Evolutionary conservation across 176 grass and related monocot species (phyloP).

Genomic region (Oryza australiensis): DNA sequence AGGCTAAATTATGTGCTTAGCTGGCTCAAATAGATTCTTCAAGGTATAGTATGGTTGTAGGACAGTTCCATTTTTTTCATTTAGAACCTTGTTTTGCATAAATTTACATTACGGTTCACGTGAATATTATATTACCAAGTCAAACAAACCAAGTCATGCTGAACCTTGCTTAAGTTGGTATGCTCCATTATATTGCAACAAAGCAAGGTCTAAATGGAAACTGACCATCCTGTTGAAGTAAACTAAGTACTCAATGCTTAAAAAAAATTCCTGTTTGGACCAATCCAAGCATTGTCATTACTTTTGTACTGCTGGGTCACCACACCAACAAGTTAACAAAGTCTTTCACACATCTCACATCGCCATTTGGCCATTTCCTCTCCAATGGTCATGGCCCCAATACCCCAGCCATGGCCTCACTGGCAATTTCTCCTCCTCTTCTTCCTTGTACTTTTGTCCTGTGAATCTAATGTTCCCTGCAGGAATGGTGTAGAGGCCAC

Average conservation of each 20-base stretch:
- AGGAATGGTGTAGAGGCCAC: conserved; percentile 46
- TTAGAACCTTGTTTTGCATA: neutral
- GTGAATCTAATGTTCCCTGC: conserved; percentile 25
- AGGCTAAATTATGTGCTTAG: neutral
- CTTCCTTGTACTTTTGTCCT: conserved; percentile 32
- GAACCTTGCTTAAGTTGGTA: neutral
- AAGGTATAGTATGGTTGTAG: neutral
- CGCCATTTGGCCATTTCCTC: neutral
- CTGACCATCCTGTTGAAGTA: conserved; percentile 22
- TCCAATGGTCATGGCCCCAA: conserved; percentile 29
- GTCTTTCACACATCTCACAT: conserved; percentile 30
- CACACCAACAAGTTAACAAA: conserved; percentile 22
- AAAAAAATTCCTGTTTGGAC: conserved; percentile 20
- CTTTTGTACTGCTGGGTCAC: neutral
- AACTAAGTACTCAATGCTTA: neutral
- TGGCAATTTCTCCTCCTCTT: conserved; percentile 36
- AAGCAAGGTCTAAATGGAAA: conserved; percentile 30
- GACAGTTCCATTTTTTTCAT: neutral
- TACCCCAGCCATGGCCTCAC: conserved; percentile 25
- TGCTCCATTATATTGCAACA: neutral
- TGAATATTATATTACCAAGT: neutral
- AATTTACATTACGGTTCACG: neutral
- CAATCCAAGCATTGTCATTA: conserved; percentile 25
- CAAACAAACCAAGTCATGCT: neutral
- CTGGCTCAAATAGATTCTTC: neutral